Evolutionary conservation across 2,329 filamentous ascomycete species (phyloP).

Genomic region (Huntiella abstrusa): DNA sequence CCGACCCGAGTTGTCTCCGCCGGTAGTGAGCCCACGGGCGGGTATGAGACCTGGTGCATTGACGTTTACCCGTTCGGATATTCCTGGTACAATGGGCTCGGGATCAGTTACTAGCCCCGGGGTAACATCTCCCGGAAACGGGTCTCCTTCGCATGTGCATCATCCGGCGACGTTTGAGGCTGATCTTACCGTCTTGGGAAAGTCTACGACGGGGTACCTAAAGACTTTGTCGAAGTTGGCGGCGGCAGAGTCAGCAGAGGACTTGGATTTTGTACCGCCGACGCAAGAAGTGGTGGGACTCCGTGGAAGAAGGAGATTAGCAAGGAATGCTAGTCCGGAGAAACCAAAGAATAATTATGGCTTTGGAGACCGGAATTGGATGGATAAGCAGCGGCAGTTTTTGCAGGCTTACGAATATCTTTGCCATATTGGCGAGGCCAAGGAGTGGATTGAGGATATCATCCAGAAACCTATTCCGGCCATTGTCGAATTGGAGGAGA

Average conservation of each 20-base stretch:
- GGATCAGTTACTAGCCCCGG: slow-evolving; percentile 13
- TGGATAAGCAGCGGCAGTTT: slow-evolving; percentile 96
- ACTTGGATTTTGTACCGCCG: slow-evolving; percentile 54
- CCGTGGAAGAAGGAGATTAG: slow-evolving; percentile 64
- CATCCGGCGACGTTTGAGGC: slow-evolving; percentile 37
- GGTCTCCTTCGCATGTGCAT: slow-evolving; percentile 15
- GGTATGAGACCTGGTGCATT: slow-evolving; percentile 31
- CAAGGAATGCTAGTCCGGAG: slow-evolving; percentile 43
- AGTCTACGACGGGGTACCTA: slow-evolving; percentile 77
- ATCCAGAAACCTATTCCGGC: slow-evolving; percentile 71
- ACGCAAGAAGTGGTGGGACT: slow-evolving; percentile 77
- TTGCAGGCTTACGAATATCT: slow-evolving; percentile 95
- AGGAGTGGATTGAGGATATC: slow-evolving; percentile 94
- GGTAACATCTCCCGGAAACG: slow-evolving; percentile 1
- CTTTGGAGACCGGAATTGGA: slow-evolving; percentile 83
- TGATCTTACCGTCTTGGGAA: slow-evolving; percentile 65
- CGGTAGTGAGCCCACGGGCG: slow-evolving; percentile 24
- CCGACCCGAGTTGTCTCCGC: slow-evolving; percentile 24
- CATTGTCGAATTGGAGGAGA: slow-evolving; percentile 86
- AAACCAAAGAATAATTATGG: slow-evolving; percentile 28
- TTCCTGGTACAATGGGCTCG: slow-evolving; percentile 14
- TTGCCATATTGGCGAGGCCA: slow-evolving; percentile 95
- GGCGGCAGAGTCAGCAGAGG: slow-evolving; percentile 53
- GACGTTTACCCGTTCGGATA: slow-evolving; percentile 10
- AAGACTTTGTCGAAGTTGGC: slow-evolving; percentile 72